Evolutionary conservation across 1,139 yeast genomes (phyloP), one percentile per base, ranked within the genome.

Genomic region (Kurtzmaniella quercitrusa): DNA sequence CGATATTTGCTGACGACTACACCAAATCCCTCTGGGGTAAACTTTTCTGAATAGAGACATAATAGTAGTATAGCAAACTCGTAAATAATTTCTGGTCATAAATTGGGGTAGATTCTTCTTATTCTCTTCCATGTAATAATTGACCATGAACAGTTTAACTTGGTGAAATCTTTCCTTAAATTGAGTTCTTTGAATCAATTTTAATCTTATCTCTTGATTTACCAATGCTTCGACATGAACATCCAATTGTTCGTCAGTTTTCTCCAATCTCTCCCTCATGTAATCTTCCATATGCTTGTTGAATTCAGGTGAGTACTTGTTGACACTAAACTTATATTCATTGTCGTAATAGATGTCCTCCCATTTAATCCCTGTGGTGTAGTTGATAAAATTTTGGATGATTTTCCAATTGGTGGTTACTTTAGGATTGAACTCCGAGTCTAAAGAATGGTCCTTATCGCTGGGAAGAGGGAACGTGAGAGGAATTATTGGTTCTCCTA

Each of bases 11-110:
- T 49, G 46, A n/a, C 57, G 55, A 43, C 64, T 67, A 43, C 68
- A 65, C 73, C 75, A 73, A 34, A 73, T 62, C 1, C 78, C 78
- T 38, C 60, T 57, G 3, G 78, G 78, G 48, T 72, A 73, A 68
- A 72, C 66, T 47, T 66, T 68, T 15, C 46, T 40, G 48, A 73
- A 55, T 1, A 64, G 49, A 23, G 58, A 55, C 48, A 70, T 65
- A 8, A 70, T 70, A 1, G 77, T 72, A 7, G 65, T 48, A 53
- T 70, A 73, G 42, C 73, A 69, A 10, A 68, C 48, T 41, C 68
- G 55, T 21, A 71, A 38, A 43, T 68, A 66, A 39, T 56, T 53
- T 29, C 54, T 55, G 17, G 63, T 52, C 25, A 50, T 48, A 46
- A 59, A 65, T 8, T 48, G 45, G 2, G 78, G 77, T 52, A 70